phyloP scores from a whole-genome alignment of 148 eudicot species.

The Heliamphora exappendiculata region DNA sequence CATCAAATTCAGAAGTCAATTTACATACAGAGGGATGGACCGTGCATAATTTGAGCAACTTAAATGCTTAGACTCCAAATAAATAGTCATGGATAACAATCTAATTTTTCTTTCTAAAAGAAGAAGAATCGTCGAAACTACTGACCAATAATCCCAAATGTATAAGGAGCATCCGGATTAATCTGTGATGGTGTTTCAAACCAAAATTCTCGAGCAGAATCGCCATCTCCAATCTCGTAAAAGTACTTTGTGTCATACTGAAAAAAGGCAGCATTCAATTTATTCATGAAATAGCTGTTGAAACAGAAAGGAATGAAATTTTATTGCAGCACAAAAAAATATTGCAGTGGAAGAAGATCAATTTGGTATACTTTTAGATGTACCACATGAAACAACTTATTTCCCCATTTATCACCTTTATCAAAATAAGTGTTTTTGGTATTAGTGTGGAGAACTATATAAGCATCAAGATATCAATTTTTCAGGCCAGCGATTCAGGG shows the following conservation, averaged over 20 bases:
- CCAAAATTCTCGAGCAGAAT: conserved; percentile 71
- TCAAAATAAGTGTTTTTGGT: background rate
- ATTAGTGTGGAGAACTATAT: background rate
- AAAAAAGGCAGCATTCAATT: background rate
- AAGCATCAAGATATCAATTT: background rate
- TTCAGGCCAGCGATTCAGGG: background rate
- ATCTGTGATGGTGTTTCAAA: conserved; percentile 85
- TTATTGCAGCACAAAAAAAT: background rate
- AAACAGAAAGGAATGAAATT: background rate
- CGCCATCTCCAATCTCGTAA: conserved; percentile 66
- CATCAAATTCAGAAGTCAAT: background rate
- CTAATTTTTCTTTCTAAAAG: background rate
- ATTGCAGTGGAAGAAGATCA: background rate
- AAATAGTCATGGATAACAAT: background rate
- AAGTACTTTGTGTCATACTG: conserved; percentile 82
- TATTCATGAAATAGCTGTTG: background rate
- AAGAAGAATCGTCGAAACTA: conserved; percentile 7
- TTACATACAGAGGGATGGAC: background rate
- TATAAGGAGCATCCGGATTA: conserved; percentile 66
- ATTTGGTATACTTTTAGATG: background rate
- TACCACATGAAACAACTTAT: background rate
- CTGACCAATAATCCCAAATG: conserved; percentile 87
- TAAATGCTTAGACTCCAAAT: background rate
- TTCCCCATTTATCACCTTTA: background rate
- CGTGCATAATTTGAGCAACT: background rate